Evolutionary conservation across 352 stramenopile species (phyloP).

Genomic region (Globisporangium nodosum): DNA sequence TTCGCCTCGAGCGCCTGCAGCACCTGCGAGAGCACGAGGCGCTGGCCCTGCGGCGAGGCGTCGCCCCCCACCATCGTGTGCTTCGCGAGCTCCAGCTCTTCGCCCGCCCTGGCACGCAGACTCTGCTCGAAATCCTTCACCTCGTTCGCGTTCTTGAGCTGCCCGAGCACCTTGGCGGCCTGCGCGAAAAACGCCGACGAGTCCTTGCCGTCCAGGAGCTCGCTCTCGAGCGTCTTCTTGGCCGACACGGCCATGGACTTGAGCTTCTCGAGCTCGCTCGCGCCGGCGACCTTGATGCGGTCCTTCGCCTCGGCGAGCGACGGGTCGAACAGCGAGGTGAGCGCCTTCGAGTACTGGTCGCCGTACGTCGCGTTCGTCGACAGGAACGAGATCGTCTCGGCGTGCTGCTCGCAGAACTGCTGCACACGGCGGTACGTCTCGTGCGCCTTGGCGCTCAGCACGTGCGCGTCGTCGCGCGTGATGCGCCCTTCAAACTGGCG

Average conservation of each 20-base stretch:
- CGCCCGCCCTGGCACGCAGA: slow-evolving; percentile 36
- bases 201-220: slow-evolving; percentile 61
- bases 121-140: slow-evolving; percentile 42
- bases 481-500: slow-evolving; percentile 65
- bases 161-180: slow-evolving; percentile 43
- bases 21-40: slow-evolving; percentile 58
- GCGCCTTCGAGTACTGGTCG: slow-evolving; percentile 53
- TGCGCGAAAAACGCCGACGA: slow-evolving; percentile 60
- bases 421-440: slow-evolving; percentile 52
- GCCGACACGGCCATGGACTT: slow-evolving; percentile 40
- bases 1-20: slow-evolving; percentile 53
- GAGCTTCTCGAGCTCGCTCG: slow-evolving; percentile 51
- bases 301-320: slow-evolving; percentile 51
- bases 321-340: slow-evolving; percentile 57
- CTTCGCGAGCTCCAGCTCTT: slow-evolving; percentile 33
- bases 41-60: slow-evolving; percentile 21
- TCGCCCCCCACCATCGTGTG: slow-evolving; percentile 20
- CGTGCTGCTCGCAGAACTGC: slow-evolving; percentile 63
- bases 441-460: slow-evolving; percentile 45
- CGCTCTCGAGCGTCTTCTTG: slow-evolving; percentile 57
- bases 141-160: slow-evolving; percentile 58
- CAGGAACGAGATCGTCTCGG: slow-evolving; percentile 66
- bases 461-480: slow-evolving; percentile 44
- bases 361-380: slow-evolving; percentile 67
- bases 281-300: slow-evolving; percentile 39